Conservation (phyloP, 2,329 filamentous ascomycete genomes). For the Aspergillus sp. region DNA sequence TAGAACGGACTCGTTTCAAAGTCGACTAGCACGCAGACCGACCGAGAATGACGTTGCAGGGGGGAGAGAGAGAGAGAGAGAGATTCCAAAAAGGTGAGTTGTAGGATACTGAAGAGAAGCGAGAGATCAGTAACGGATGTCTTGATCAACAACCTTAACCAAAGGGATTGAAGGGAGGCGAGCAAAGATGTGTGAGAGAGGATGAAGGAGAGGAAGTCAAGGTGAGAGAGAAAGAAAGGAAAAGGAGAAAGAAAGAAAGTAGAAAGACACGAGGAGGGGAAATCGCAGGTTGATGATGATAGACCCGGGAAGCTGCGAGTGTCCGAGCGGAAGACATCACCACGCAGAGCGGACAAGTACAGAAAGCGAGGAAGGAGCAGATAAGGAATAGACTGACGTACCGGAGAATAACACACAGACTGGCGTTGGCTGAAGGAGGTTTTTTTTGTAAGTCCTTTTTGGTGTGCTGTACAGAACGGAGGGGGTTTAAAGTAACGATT, state of each 20-base stretch:
- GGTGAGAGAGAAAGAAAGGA: constrained; percentile 1
- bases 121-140: constrained; percentile 11
- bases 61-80: neutral
- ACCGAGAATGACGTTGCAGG: constrained; percentile 14
- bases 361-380: neutral
- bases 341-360: constrained; percentile 8
- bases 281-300: constrained; percentile 1
- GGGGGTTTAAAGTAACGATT: neutral
- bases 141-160: too few relatives aligned
- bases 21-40: constrained; percentile 16
- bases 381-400: neutral
- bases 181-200: constrained; percentile 1
- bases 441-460: neutral
- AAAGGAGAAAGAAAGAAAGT: constrained; percentile 3
- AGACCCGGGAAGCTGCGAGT: constrained; percentile 19
- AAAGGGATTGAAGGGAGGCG: neutral
- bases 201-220: constrained; percentile 1
- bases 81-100: neutral
- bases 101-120: constrained; percentile 4
- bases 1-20: constrained; percentile 14
- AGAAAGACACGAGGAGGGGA: constrained; percentile 7
- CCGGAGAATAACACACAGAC: neutral
- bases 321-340: constrained; percentile 6
- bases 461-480: neutral
- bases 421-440: neutral